These are phyloP conservation scores for Aphanomyces astaci DNA, from an alignment of 352 stramenopile species.

Conservation along the genomic window DNA sequence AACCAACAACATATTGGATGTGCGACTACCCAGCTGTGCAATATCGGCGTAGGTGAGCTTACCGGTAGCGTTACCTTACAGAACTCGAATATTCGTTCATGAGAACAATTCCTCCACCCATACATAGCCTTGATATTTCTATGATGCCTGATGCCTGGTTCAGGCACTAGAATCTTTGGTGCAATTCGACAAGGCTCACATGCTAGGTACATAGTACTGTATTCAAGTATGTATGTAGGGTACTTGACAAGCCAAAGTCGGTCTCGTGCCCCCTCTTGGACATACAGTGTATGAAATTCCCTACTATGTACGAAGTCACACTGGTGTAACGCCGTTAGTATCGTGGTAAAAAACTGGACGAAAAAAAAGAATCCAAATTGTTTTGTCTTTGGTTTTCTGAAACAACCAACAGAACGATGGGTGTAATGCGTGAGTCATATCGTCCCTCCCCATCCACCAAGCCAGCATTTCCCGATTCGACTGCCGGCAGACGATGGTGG, in stretches of 20 bases:
- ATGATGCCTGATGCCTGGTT: too few relatives aligned
- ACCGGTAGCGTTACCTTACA: too few relatives aligned
- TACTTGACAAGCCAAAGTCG: neutral
- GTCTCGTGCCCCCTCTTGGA: neutral
- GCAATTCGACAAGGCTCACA: too few relatives aligned
- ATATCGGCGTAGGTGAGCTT: too few relatives aligned
- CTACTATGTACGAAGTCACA: neutral
- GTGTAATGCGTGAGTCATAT: conserved; percentile 8
- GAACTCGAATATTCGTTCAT: too few relatives aligned
- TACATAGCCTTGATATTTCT: too few relatives aligned
- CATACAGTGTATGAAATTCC: too few relatives aligned
- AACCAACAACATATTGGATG: neutral
- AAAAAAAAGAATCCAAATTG: conserved; percentile 3
- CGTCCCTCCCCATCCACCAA: neutral
- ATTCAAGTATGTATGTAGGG: too few relatives aligned
- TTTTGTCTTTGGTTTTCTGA: neutral
- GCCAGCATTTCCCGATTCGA: neutral
- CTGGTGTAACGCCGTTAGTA: conserved; percentile 7
- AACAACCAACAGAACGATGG: neutral
- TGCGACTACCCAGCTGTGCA: neutral
- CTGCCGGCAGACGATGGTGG: conserved; percentile 62
- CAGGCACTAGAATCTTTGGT: too few relatives aligned
- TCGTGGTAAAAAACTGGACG: neutral
- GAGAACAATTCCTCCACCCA: too few relatives aligned
- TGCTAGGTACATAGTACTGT: too few relatives aligned